Evolutionary conservation across 768 basidiomycete species (phyloP).

Genomic region (Collybia nuda): DNA sequence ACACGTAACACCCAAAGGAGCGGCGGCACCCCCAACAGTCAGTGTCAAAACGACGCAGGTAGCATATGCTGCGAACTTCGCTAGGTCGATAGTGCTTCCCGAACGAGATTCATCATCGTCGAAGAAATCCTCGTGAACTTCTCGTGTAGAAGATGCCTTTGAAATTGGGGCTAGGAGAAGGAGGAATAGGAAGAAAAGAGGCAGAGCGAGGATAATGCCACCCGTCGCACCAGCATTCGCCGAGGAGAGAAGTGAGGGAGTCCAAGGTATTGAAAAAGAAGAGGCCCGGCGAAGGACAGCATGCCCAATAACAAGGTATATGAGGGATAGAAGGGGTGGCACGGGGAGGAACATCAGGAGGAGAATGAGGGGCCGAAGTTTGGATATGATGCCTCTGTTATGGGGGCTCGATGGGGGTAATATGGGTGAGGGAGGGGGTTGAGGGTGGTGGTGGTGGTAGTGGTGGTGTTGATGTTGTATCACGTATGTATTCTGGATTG

Average conservation of each 20-base stretch:
- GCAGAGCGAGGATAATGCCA: constrained; percentile 31
- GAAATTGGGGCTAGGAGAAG: constrained; percentile 23
- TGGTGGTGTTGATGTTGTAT: constrained; percentile 15
- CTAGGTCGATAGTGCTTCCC: constrained; percentile 2
- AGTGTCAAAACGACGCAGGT: constrained; percentile 16
- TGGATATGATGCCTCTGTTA: not conserved
- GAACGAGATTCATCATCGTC: constrained; percentile 26
- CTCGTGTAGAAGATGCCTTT: constrained; percentile 6
- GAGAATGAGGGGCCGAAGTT: constrained; percentile 9
- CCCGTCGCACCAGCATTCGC: constrained; percentile 31
- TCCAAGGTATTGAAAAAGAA: constrained; percentile 12
- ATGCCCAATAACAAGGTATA: constrained; percentile 30
- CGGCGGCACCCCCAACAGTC: constrained; percentile 25
- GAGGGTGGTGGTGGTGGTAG: constrained; percentile 31
- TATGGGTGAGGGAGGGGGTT: no score
- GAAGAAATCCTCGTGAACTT: constrained; percentile 31
- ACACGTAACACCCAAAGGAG: constrained; percentile 32
- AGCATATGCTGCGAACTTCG: constrained; percentile 14
- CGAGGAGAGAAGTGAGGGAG: constrained; percentile 24
- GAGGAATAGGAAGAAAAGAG: constrained; percentile 29
- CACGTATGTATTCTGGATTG: no score
- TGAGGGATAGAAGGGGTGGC: constrained; percentile 29
- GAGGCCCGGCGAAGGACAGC: constrained; percentile 24
- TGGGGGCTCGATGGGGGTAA: no score
- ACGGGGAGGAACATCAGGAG: constrained; percentile 29